These are phyloP conservation scores for Cupressus sempervirens DNA, from an alignment of 75 land plant genomes.

Conservation along the genomic window DNA sequence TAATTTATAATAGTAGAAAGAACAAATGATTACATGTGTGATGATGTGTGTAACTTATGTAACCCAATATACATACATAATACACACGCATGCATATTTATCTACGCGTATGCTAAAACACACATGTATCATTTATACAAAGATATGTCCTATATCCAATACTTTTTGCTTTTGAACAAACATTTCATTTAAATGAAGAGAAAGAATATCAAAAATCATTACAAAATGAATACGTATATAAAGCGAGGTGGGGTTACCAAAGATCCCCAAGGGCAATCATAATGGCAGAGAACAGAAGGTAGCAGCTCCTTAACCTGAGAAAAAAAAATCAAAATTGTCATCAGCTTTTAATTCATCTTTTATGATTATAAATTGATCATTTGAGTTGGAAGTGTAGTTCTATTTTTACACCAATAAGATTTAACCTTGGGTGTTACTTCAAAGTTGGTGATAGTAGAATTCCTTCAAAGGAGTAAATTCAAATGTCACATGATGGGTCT, in stretches of 20 bases:
- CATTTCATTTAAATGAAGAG: too few species aligned
- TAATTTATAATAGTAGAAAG: too few species aligned
- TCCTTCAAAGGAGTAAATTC: neutral
- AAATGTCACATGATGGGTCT: neutral
- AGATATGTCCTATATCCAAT: neutral
- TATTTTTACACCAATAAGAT: neutral
- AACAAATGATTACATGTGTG: too few species aligned
- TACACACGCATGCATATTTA: neutral
- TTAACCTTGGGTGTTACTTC: neutral
- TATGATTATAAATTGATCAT: neutral
- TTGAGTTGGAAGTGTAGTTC: neutral
- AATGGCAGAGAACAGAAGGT: neutral
- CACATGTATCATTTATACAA: too few species aligned
- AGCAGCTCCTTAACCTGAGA: slow-evolving; percentile 5
- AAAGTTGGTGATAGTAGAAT: neutral
- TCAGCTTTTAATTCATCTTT: neutral
- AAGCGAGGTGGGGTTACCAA: neutral
- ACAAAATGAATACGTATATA: neutral
- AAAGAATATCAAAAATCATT: neutral
- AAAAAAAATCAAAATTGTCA: neutral
- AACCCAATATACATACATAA: neutral
- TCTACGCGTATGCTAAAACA: neutral
- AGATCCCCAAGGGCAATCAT: slow-evolving; percentile 7
- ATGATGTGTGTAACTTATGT: too few species aligned
- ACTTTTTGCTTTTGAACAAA: neutral